These are phyloP conservation scores for Fragilaria radians DNA, from an alignment of 108 stramenopile species.

Conservation along the genomic window DNA sequence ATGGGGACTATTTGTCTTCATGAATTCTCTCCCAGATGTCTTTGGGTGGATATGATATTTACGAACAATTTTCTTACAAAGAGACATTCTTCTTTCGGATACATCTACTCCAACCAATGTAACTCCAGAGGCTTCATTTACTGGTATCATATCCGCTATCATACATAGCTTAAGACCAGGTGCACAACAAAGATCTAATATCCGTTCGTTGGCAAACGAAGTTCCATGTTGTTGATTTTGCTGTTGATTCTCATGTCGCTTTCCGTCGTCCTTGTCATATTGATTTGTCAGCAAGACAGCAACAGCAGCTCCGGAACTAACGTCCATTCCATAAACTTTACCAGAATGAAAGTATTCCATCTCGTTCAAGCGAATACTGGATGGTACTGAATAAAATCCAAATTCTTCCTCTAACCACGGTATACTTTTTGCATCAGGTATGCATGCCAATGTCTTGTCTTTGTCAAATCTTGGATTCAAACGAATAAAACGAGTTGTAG, in stretches of 20 bases:
- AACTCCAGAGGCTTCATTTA: conserved; percentile 5
- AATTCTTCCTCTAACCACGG: conserved; percentile 45
- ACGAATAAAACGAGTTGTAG: conserved; percentile 42
- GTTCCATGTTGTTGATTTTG: not conserved
- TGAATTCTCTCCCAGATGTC: conserved; percentile 15
- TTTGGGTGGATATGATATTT: conserved; percentile 64
- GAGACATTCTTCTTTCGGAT: conserved; percentile 44
- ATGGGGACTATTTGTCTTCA: not conserved
- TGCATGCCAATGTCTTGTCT: conserved; percentile 37
- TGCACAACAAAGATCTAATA: conserved; percentile 87
- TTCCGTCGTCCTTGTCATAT: conserved; percentile 22
- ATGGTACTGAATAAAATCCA: conserved; percentile 68
- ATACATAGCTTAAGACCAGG: conserved; percentile 84
- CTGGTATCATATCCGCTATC: conserved; percentile 54
- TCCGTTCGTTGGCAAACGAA: conserved; percentile 14
- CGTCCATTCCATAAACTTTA: conserved; percentile 85
- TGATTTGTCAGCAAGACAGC: conserved; percentile 49
- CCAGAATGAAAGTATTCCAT: conserved; percentile 59
- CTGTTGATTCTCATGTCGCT: not conserved
- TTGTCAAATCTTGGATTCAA: conserved; percentile 63
- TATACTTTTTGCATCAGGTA: conserved; percentile 22
- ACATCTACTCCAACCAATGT: conserved; percentile 83
- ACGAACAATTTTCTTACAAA: conserved; percentile 64
- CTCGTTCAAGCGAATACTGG: conserved; percentile 38
- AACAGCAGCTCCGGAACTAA: conserved; percentile 81